Conservation (phyloP, 2,329 filamentous ascomycete species). For the Clonostachys sp. region DNA sequence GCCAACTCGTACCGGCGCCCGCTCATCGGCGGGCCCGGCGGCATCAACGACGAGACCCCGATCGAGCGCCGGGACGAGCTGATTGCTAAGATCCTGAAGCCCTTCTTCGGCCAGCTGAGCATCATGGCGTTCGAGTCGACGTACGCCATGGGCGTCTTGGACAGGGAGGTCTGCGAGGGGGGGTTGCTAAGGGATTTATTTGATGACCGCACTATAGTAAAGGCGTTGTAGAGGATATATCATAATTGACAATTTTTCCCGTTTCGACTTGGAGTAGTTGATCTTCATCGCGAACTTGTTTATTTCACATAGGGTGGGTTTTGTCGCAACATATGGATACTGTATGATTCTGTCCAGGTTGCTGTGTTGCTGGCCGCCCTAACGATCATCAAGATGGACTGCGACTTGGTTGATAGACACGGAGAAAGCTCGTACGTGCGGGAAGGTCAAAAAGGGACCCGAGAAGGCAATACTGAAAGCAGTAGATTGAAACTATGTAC, state of each 20-base stretch:
- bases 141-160: conserved; percentile 74
- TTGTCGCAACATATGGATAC: no score
- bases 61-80: conserved; percentile 64
- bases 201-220: conserved; percentile 68
- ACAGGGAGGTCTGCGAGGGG: conserved; percentile 59
- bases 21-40: conserved; percentile 40
- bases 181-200: conserved; percentile 71
- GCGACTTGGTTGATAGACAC: no score
- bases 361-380: no score
- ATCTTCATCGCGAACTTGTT: no score
- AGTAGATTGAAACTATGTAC: no score
- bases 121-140: conserved; percentile 92
- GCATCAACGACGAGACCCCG: conserved; percentile 49
- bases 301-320: no score
- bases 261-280: no score
- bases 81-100: conserved; percentile 72
- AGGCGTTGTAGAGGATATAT: conserved; percentile 36
- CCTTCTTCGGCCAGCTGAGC: conserved; percentile 87
- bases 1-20: conserved; percentile 34
- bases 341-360: no score
- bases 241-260: background rate
- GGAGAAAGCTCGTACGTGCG: no score
- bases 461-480: no score
- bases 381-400: no score
- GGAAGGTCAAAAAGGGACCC: no score